Percentiles rank a stretch among this genome's conserved stretches.
These are phyloP conservation scores for Gymnopilus dilepis DNA, from an alignment of 768 basidiomycete species.

Conservation along the genomic window DNA sequence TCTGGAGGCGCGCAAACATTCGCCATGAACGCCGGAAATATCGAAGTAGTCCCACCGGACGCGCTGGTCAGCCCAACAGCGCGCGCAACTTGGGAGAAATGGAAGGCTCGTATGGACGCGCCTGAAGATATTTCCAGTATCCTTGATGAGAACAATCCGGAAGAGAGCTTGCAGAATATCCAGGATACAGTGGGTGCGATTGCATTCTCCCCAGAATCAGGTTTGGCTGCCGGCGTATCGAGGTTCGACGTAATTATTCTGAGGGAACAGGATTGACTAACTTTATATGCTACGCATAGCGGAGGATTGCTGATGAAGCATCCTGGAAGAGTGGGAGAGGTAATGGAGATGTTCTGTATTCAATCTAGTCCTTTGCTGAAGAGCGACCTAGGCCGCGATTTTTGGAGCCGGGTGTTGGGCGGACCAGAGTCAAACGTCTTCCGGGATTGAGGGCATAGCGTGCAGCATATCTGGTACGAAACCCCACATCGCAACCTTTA, in stretches of 20 bases:
- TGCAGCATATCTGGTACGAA: constrained; percentile 71
- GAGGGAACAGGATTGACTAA: too few relatives aligned
- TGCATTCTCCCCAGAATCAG: constrained; percentile 49
- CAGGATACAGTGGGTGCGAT: constrained; percentile 90
- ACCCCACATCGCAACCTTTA: neutral
- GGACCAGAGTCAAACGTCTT: constrained; percentile 32
- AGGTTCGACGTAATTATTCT: constrained; percentile 48
- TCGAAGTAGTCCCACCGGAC: constrained; percentile 46
- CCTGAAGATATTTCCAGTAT: constrained; percentile 2
- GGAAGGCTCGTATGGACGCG: constrained; percentile 53
- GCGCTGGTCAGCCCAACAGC: constrained; percentile 57
- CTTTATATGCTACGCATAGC: constrained; percentile 44
- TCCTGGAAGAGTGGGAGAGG: constrained; percentile 79
- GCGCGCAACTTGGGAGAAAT: constrained; percentile 58
- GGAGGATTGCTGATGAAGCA: constrained; percentile 81
- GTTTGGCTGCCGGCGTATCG: constrained; percentile 75
- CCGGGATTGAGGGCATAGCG: constrained; percentile 46
- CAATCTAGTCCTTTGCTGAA: neutral
- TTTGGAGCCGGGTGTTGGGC: constrained; percentile 85
- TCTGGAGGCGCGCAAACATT: constrained; percentile 65
- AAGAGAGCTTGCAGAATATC: constrained; percentile 37
- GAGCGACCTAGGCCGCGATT: constrained; percentile 72
- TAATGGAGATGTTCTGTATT: too few relatives aligned
- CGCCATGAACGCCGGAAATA: constrained; percentile 34
- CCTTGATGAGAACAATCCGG: constrained; percentile 4